phyloP scores from a whole-genome alignment of 73 alveolate genomes.

The Tetrahymena malaccensis region DNA sequence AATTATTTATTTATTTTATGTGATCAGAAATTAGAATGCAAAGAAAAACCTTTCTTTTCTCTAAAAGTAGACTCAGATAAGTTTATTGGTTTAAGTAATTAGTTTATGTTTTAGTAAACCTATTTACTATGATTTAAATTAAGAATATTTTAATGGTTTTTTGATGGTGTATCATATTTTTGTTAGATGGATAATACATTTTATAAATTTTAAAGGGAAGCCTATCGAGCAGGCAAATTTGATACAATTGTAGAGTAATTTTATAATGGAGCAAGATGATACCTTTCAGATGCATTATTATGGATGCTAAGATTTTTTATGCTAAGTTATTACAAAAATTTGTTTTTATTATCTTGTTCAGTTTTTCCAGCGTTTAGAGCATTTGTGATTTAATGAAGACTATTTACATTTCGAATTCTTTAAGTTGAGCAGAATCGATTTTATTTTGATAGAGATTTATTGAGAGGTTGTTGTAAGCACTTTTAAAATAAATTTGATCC shows the following conservation, averaged over 20 bases:
- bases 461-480: neutral
- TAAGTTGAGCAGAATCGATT: neutral
- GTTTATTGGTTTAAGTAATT: neutral
- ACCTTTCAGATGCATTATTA: neutral
- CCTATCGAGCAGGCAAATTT: neutral
- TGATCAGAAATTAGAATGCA: neutral
- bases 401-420: neutral
- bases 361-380: neutral
- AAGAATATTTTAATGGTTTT: neutral
- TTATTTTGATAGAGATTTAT: neutral
- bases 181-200: neutral
- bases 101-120: neutral
- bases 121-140: neutral
- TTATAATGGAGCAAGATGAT: neutral
- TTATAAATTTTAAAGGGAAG: neutral
- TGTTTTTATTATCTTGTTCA: neutral
- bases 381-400: neutral
- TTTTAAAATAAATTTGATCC: neutral
- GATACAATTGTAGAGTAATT: neutral
- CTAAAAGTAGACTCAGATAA: neutral
- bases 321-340: neutral
- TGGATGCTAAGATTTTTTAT: neutral
- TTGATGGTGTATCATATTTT: neutral
- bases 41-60: neutral
- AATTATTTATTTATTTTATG: too few species aligned